Evolutionary conservation across 805 yeast species (phyloP).

Genomic region (Clavispora vitiphila): DNA sequence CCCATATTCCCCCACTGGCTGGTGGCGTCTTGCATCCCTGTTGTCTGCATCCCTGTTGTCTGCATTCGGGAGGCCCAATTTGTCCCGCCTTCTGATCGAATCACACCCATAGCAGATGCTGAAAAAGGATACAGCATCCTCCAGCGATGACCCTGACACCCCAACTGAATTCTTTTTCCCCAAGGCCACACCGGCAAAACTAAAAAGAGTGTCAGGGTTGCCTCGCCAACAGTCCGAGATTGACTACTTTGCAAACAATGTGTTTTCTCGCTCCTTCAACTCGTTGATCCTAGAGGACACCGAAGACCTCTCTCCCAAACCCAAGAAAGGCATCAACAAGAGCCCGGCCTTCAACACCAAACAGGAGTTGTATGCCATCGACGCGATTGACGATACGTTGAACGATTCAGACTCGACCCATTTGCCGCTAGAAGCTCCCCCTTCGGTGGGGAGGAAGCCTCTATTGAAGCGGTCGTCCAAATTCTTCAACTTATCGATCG

Average conservation of each 20-base stretch:
- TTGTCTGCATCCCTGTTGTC: too few species aligned
- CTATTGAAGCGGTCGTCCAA: slow-evolving; percentile 38
- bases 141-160: neutral
- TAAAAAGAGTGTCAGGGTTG: neutral
- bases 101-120: neutral
- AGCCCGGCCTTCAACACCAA: slow-evolving; percentile 40
- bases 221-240: slow-evolving; percentile 11
- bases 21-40: too few species aligned
- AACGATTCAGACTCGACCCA: slow-evolving; percentile 1
- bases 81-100: neutral
- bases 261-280: slow-evolving; percentile 39
- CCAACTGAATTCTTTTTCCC: neutral
- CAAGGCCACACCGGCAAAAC: neutral
- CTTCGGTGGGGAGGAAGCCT: slow-evolving; percentile 4
- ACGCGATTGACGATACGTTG: slow-evolving; percentile 11
- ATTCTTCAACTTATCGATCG: slow-evolving; percentile 37
- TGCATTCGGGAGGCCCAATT: neutral
- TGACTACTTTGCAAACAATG: slow-evolving; percentile 35
- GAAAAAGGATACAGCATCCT: neutral
- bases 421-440: neutral
- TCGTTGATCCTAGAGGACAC: slow-evolving; percentile 37
- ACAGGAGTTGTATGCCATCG: slow-evolving; percentile 19
- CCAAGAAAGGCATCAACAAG: slow-evolving; percentile 27
- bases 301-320: slow-evolving; percentile 16
- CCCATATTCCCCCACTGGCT: neutral